Percentiles rank a stretch among this genome's conserved stretches.
These are phyloP conservation scores for Penicillium bialowiezense DNA, from an alignment of 495 filamentous ascomycete genomes.

Conservation along the genomic window DNA sequence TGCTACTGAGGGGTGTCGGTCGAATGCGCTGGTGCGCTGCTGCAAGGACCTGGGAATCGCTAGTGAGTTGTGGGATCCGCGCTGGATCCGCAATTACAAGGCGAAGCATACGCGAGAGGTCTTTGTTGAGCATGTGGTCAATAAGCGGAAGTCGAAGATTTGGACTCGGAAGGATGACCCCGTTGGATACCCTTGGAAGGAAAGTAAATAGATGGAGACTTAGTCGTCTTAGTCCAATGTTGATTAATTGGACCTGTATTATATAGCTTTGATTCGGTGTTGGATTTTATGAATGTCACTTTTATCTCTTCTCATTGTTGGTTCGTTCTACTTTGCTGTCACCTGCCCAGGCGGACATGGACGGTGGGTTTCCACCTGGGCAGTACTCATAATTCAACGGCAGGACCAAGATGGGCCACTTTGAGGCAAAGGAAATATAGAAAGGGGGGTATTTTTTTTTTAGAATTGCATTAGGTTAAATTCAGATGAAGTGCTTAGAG, in stretches of 20 bases:
- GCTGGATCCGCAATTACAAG: conserved; percentile 76
- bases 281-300: not conserved
- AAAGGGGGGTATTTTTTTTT: no score
- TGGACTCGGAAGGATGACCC: conserved; percentile 83
- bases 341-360: no score
- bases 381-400: no score
- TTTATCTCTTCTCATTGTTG: not conserved
- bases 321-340: no score
- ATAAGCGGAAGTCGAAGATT: conserved; percentile 85
- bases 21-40: conserved; percentile 92
- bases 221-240: not conserved
- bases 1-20: conserved; percentile 94
- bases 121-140: conserved; percentile 77
- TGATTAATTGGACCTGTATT: not conserved
- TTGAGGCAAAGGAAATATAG: no score
- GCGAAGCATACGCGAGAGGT: conserved; percentile 69
- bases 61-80: conserved; percentile 93
- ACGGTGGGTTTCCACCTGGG: no score
- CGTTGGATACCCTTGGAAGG: conserved; percentile 77
- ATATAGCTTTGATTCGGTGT: not conserved
- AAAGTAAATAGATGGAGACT: conserved; percentile 37
- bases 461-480: no score
- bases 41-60: conserved; percentile 97
- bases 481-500: no score
- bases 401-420: no score